These are phyloP conservation scores for Vitis hybrid DNA, from an alignment of 177 flowering plant species.

Conservation along the genomic window DNA sequence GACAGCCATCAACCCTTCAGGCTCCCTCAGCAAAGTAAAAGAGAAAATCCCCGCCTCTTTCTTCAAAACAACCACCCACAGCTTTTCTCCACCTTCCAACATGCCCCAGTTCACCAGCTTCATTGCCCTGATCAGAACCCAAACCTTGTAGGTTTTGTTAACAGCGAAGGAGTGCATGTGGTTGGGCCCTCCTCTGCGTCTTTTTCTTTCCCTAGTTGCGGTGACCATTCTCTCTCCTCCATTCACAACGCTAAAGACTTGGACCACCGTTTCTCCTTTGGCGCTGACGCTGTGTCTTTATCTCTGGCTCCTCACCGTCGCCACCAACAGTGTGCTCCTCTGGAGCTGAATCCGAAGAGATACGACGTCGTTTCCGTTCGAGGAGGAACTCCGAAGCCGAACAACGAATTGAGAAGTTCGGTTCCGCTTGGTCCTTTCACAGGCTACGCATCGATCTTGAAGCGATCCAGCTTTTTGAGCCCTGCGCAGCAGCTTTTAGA, in stretches of 20 bases:
- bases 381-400: constrained; percentile 12
- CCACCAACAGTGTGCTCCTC: constrained; percentile 8
- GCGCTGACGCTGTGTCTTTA: constrained; percentile 35
- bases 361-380: constrained; percentile 2
- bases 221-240: constrained; percentile 1
- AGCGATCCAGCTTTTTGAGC: constrained; percentile 57
- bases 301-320: constrained; percentile 40
- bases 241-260: constrained; percentile 17
- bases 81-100: neutral
- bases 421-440: constrained; percentile 71
- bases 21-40: constrained; percentile 59
- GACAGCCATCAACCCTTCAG: constrained; percentile 45
- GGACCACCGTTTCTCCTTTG: constrained; percentile 14
- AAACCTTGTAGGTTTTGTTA: neutral
- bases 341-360: constrained; percentile 23
- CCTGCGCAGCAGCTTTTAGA: constrained; percentile 71
- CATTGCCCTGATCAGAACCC: constrained; percentile 7
- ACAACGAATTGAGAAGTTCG: constrained; percentile 21
- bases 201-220: constrained; percentile 23
- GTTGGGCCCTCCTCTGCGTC: constrained; percentile 9
- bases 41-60: constrained; percentile 47
- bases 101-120: neutral
- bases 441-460: constrained; percentile 62
- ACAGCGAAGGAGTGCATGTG: too few relatives aligned
- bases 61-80: constrained; percentile 8